Conservation (phyloP, 495 filamentous ascomycete species). For the Sporormia fimetaria region DNA sequence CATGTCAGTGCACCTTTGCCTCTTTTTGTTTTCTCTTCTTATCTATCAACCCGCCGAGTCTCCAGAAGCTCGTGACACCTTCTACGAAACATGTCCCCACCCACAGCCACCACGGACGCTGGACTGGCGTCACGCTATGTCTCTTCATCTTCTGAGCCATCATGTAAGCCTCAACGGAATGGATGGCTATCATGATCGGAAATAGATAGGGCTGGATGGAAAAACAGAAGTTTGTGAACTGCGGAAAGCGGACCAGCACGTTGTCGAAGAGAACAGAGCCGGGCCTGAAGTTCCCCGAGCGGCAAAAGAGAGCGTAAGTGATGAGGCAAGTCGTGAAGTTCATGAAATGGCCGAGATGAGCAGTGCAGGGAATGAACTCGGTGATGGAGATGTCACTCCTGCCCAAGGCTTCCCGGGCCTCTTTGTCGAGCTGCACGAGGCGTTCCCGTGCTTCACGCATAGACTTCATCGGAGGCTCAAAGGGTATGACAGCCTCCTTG, state of each 20-base stretch:
- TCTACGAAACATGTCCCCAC: conserved; percentile 46
- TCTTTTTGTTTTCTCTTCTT: conserved; percentile 19
- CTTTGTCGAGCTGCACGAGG: conserved; percentile 57
- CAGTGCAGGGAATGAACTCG: conserved; percentile 41
- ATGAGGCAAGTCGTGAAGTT: conserved; percentile 39
- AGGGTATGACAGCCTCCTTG: conserved; percentile 44
- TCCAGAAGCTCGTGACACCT: conserved; percentile 34
- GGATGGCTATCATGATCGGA: conserved; percentile 39
- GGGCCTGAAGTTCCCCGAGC: conserved; percentile 43
- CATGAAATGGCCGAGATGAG: conserved; percentile 28
- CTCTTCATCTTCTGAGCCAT: conserved; percentile 44
- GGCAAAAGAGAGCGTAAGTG: conserved; percentile 37
- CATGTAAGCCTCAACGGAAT: conserved; percentile 42
- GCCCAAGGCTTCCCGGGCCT: conserved; percentile 42
- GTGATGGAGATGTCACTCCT: conserved; percentile 46
- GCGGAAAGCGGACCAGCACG: conserved; percentile 36
- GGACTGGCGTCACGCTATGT: conserved; percentile 44
- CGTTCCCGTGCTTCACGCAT: conserved; percentile 51
- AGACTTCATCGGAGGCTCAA: conserved; percentile 51
- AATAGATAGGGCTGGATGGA: conserved; percentile 36
- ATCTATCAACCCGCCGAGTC: conserved; percentile 7
- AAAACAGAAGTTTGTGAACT: conserved; percentile 42
- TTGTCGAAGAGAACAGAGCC: conserved; percentile 45
- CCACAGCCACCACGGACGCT: conserved; percentile 53
- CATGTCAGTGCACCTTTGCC: conserved; percentile 18